Evolutionary conservation across 805 yeast species (phyloP).

Genomic region (Isabelozyma heimii): DNA sequence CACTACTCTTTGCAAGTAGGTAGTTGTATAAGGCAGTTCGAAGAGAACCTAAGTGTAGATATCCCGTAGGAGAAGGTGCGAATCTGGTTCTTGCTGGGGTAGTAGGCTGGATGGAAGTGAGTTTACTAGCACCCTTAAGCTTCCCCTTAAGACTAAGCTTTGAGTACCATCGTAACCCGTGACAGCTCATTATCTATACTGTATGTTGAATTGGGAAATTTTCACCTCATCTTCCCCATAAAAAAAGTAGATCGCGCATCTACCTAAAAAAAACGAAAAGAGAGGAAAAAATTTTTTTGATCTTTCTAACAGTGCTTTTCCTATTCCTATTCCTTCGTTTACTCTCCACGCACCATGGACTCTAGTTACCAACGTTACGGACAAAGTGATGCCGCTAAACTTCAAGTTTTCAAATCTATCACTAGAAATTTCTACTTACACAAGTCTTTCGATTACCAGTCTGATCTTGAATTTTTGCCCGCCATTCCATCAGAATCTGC

Average conservation of each 20-base stretch:
- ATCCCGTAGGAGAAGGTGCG: slow-evolving; percentile 98
- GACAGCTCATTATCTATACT: background rate
- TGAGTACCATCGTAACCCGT: slow-evolving; percentile 2
- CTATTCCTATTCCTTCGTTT: background rate
- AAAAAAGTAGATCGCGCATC: background rate
- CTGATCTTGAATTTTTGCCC: slow-evolving; percentile 59
- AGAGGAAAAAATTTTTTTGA: no score
- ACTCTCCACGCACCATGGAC: background rate
- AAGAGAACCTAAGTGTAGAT: slow-evolving; percentile 87
- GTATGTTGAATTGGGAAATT: background rate
- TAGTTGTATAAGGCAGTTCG: slow-evolving; percentile 93
- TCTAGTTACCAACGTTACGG: background rate
- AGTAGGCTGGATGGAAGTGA: slow-evolving; percentile 35
- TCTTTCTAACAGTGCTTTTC: no score
- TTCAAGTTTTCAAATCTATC: background rate
- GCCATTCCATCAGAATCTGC: background rate
- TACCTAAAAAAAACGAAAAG: background rate
- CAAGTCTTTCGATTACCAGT: slow-evolving; percentile 68
- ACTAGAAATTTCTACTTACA: slow-evolving; percentile 56
- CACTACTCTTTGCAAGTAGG: slow-evolving; percentile 71
- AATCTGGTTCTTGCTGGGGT: slow-evolving; percentile 80
- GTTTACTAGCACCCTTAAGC: background rate
- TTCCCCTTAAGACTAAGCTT: slow-evolving; percentile 1
- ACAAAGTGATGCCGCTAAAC: background rate
- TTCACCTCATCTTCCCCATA: background rate